These are phyloP conservation scores for Persicaria tinctoria DNA, from an alignment of 148 eudicot species.

Conservation along the genomic window DNA sequence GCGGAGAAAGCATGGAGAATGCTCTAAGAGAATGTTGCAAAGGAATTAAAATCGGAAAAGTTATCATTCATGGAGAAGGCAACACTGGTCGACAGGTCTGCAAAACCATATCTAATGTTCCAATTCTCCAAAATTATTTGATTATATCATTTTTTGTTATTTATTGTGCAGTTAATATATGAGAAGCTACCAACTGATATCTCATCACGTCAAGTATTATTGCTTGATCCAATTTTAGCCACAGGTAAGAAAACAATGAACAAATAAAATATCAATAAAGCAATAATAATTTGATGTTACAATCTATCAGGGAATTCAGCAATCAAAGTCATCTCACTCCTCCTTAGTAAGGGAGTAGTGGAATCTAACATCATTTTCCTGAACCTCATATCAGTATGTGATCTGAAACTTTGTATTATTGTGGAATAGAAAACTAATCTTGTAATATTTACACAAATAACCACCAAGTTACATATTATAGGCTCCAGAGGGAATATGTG, in stretches of 20 bases:
- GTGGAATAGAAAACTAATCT: background rate
- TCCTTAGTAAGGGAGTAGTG: slow-evolving; percentile 83
- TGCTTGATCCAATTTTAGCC: slow-evolving; percentile 65
- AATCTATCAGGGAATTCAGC: slow-evolving; percentile 73
- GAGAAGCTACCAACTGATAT: slow-evolving; percentile 64
- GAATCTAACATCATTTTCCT: slow-evolving; percentile 91
- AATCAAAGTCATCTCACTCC: slow-evolving; percentile 77
- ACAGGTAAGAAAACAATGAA: slow-evolving; percentile 23
- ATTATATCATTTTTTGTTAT: background rate
- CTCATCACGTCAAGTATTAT: slow-evolving; percentile 51
- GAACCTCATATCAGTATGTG: slow-evolving; percentile 77
- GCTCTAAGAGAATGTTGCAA: slow-evolving; percentile 70
- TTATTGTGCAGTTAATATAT: slow-evolving; percentile 39
- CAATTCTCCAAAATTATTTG: background rate
- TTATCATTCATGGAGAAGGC: slow-evolving; percentile 57
- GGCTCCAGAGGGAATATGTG: slow-evolving; percentile 97
- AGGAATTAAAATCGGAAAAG: slow-evolving; percentile 66
- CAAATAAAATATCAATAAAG: too few relatives aligned
- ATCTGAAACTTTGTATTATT: background rate
- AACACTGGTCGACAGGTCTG: slow-evolving; percentile 43
- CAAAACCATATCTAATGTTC: background rate
- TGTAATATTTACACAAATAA: background rate
- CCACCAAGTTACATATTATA: background rate
- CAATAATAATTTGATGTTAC: background rate
- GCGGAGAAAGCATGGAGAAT: slow-evolving; percentile 84